A percentile compares a stretch with the other conserved stretches of the same genome.
phyloP scores from a whole-genome alignment of 2,329 filamentous ascomycete genomes.

The Nakataea oryzae region DNA sequence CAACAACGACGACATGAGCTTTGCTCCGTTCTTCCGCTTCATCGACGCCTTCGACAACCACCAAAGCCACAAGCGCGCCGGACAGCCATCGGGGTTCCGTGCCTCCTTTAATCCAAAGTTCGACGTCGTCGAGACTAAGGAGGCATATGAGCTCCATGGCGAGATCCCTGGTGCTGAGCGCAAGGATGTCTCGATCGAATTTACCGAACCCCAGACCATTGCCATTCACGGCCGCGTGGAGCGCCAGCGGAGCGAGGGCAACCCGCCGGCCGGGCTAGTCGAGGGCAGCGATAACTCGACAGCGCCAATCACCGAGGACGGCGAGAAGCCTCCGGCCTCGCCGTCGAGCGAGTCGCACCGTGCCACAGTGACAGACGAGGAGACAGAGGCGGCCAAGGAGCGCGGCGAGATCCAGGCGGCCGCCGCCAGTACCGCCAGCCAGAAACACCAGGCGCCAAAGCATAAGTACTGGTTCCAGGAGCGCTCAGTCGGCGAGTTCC shows the following conservation, averaged over 20 bases:
- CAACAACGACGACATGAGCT: slow-evolving; percentile 12
- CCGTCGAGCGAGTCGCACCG: slow-evolving; percentile 32
- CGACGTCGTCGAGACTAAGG: slow-evolving; percentile 61
- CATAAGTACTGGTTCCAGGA: slow-evolving; percentile 57
- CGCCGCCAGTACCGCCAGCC: slow-evolving; percentile 13
- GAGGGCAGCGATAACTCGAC: slow-evolving; percentile 25
- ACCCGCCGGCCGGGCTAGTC: slow-evolving; percentile 35
- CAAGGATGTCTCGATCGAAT: slow-evolving; percentile 67
- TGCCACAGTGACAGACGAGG: slow-evolving; percentile 58
- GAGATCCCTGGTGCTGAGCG: slow-evolving; percentile 69
- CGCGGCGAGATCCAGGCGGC: slow-evolving; percentile 18
- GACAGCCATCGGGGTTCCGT: slow-evolving; percentile 18
- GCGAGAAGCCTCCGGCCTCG: slow-evolving; percentile 12
- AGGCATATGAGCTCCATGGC: slow-evolving; percentile 66
- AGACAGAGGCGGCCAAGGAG: slow-evolving; percentile 16
- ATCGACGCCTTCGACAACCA: slow-evolving; percentile 55
- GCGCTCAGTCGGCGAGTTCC: slow-evolving; percentile 56
- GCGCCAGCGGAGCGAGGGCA: slow-evolving; percentile 47
- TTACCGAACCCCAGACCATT: slow-evolving; percentile 65
- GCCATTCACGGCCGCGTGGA: slow-evolving; percentile 61
- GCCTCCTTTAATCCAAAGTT: slow-evolving; percentile 66
- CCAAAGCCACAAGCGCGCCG: slow-evolving; percentile 12
- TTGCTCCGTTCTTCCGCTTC: slow-evolving; percentile 44
- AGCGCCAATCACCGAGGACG: slow-evolving; percentile 29
- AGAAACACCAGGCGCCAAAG: slow-evolving; percentile 10